These are phyloP conservation scores for Lipomyces orientalis DNA, from an alignment of 805 yeast genomes.

Conservation along the genomic window DNA sequence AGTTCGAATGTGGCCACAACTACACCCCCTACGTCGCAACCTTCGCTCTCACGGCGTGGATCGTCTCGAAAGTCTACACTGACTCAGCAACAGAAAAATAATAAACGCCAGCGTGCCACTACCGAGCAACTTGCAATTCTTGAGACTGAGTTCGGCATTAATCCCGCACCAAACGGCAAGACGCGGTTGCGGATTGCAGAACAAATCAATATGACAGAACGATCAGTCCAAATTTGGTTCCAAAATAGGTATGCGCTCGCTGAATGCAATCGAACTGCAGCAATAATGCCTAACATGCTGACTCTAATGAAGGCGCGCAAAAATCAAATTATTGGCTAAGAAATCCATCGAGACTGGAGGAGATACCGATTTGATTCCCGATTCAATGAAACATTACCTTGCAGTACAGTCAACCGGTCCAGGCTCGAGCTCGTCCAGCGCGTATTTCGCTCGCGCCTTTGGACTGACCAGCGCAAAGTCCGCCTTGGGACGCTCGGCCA, in stretches of 20 bases:
- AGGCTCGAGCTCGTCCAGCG: conserved; percentile 20
- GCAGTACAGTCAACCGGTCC: conserved; percentile 31
- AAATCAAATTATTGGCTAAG: conserved; percentile 35
- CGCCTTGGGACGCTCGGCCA: conserved; percentile 30
- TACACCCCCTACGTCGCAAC: conserved; percentile 12
- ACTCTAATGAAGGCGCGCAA: conserved; percentile 29
- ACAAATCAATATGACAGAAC: conserved; percentile 80
- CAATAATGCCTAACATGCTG: not conserved
- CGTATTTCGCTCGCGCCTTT: conserved; percentile 33
- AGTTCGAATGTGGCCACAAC: not conserved
- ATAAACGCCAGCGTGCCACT: conserved; percentile 72
- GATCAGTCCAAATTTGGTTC: conserved; percentile 92
- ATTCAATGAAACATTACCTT: conserved; percentile 35
- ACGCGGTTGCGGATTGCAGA: conserved; percentile 60
- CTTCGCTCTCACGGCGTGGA: conserved; percentile 19
- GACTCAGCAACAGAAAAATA: conserved; percentile 47
- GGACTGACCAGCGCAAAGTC: conserved; percentile 19
- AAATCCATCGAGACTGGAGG: conserved; percentile 36
- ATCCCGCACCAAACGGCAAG: conserved; percentile 65
- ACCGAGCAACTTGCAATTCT: conserved; percentile 77
- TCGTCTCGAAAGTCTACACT: conserved; percentile 32
- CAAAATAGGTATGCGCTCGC: conserved; percentile 57
- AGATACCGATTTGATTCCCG: conserved; percentile 33
- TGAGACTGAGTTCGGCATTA: conserved; percentile 68
- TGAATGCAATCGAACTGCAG: not conserved